These are phyloP conservation scores for Zoysia pacifica DNA, from an alignment of 176 grass and related monocot species.

Conservation along the genomic window DNA sequence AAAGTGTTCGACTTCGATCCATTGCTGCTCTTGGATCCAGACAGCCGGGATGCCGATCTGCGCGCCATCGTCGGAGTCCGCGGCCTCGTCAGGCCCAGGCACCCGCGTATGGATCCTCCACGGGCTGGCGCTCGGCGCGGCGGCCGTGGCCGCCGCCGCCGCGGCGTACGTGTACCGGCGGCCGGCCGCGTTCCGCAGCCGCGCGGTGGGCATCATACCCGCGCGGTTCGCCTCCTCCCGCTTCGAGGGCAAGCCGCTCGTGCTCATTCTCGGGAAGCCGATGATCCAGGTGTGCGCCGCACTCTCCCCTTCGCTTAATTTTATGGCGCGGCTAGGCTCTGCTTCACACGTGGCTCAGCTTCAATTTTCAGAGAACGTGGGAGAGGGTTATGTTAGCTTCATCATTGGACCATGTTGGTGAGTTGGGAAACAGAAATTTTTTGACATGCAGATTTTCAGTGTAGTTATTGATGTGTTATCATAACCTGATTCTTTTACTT, in stretches of 20 bases:
- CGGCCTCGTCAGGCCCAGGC: conserved; percentile 23
- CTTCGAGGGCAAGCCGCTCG: conserved; percentile 87
- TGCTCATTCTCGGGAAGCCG: conserved; percentile 76
- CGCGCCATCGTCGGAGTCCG: conserved; percentile 49
- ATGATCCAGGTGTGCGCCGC: conserved; percentile 72
- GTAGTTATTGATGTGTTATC: not conserved
- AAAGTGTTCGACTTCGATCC: too few species aligned
- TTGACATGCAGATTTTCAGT: not conserved
- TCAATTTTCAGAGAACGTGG: conserved; percentile 80
- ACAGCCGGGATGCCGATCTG: conserved; percentile 63
- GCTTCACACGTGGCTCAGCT: not conserved
- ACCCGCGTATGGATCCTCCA: conserved; percentile 51
- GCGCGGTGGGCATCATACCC: conserved; percentile 82
- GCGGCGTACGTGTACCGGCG: conserved; percentile 46
- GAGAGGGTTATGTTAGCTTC: conserved; percentile 89
- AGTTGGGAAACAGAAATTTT: not conserved
- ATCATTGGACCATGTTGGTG: conserved; percentile 83
- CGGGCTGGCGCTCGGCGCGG: conserved; percentile 53
- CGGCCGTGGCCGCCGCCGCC: conserved; percentile 36
- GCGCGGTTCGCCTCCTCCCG: conserved; percentile 89
- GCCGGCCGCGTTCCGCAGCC: conserved; percentile 58
- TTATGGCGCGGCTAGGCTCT: not conserved
- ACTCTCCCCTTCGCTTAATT: not conserved
- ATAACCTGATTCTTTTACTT: not conserved
- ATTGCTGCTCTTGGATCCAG: conserved; percentile 2